Conservation (phyloP, 352 stramenopile genomes). For the Globisporangium viniferum region DNA sequence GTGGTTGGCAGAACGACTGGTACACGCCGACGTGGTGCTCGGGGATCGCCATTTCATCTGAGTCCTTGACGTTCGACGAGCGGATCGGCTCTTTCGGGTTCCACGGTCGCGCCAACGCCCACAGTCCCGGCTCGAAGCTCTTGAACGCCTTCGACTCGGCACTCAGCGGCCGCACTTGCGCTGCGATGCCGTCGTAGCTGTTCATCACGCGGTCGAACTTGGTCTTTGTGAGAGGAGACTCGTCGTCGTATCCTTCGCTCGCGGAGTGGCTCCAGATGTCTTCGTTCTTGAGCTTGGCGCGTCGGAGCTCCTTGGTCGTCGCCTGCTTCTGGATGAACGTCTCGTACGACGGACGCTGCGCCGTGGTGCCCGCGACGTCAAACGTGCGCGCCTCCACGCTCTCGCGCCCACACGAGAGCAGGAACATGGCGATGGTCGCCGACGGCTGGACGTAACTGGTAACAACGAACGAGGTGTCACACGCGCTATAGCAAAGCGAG, state of each 20-base stretch:
- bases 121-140: constrained; percentile 15
- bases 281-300: constrained; percentile 13
- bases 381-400: constrained; percentile 20
- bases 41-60: constrained; percentile 63
- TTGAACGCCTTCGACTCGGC: constrained; percentile 2
- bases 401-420: constrained; percentile 32
- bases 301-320: constrained; percentile 12
- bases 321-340: constrained; percentile 17
- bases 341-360: constrained; percentile 17
- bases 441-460: too few relatives aligned
- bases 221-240: background rate
- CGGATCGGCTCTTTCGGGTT: constrained; percentile 9
- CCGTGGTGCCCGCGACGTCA: background rate
- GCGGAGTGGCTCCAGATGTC: constrained; percentile 21
- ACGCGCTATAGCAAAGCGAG: too few relatives aligned
- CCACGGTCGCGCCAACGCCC: constrained; percentile 17
- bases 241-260: constrained; percentile 19
- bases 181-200: constrained; percentile 35
- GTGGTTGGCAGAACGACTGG: constrained; percentile 59
- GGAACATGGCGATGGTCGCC: constrained; percentile 23
- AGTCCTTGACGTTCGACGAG: constrained; percentile 3
- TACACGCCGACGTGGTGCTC: constrained; percentile 66
- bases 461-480: too few relatives aligned
- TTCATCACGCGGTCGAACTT: constrained; percentile 22
- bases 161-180: constrained; percentile 17